Evolutionary conservation across 257 asterid genomes (phyloP).

Genomic region (Fraxinus anomala): DNA sequence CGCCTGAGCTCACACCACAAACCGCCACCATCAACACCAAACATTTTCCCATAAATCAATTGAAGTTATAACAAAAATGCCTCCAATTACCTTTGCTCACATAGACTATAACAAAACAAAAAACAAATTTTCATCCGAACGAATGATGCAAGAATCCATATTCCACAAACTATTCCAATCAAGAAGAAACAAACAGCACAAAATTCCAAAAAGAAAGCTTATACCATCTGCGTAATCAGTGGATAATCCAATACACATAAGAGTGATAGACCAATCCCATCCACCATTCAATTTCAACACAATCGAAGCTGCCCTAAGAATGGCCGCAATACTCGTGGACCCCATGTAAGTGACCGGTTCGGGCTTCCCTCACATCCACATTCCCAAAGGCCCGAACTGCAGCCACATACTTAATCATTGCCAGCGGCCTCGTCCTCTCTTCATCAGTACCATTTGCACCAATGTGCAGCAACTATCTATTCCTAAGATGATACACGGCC

Average conservation of each 20-base stretch:
- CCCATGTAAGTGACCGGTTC: conserved; percentile 96
- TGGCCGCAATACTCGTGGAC: conserved; percentile 77
- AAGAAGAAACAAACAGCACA: neutral
- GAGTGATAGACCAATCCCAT: conserved; percentile 97
- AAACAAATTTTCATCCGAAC: neutral
- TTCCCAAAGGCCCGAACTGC: conserved; percentile 81
- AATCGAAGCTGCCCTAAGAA: conserved; percentile 80
- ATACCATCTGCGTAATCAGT: conserved; percentile 93
- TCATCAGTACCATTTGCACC: conserved; percentile 66
- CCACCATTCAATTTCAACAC: conserved; percentile 76
- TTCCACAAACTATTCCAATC: neutral
- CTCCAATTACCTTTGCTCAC: neutral
- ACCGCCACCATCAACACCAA: too few relatives aligned
- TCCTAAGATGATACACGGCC: conserved; percentile 96
- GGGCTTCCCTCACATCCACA: conserved; percentile 96
- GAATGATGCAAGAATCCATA: neutral
- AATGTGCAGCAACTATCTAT: conserved; percentile 86
- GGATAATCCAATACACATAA: conserved; percentile 93
- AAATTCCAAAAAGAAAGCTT: conserved; percentile 29
- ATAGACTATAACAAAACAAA: neutral
- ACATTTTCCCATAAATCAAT: too few relatives aligned
- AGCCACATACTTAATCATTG: conserved; percentile 66
- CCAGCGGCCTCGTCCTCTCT: conserved; percentile 70
- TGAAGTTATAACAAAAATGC: too few relatives aligned
- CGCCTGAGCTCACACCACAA: too few relatives aligned